Percentiles rank a stretch among this genome's conserved stretches.
Evolutionary conservation across 805 yeast genomes (phyloP).

Genomic region (Priceomyces melissophilus): DNA sequence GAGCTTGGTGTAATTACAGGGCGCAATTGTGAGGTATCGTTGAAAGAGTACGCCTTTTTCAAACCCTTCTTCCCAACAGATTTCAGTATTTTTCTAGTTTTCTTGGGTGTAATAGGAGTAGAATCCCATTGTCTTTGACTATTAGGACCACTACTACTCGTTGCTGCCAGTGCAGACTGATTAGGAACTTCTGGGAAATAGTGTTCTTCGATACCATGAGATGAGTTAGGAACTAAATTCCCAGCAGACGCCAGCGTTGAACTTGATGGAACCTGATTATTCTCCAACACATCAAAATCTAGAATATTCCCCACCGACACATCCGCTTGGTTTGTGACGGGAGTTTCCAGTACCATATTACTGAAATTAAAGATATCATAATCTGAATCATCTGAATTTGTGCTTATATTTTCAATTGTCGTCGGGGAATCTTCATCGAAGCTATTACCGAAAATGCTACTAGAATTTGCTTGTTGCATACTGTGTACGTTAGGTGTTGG

Average conservation of each 20-base stretch:
- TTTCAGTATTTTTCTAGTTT: constrained; percentile 5
- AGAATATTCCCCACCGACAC: background rate
- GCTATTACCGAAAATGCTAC: background rate
- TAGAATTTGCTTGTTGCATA: background rate
- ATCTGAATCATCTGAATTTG: constrained; percentile 4
- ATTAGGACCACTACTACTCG: background rate
- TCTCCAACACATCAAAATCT: constrained; percentile 2
- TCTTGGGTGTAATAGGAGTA: background rate
- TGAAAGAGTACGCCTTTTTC: constrained; percentile 12
- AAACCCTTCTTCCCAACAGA: constrained; percentile 7
- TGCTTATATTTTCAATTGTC: constrained; percentile 3
- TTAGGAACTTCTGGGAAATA: background rate
- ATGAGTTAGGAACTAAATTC: background rate
- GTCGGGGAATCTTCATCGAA: constrained; percentile 1
- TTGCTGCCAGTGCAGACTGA: background rate
- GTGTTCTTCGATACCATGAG: background rate
- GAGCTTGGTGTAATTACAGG: background rate
- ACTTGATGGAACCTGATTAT: background rate
- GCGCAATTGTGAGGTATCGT: constrained; percentile 3
- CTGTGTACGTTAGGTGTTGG: too few species aligned
- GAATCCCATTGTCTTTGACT: background rate
- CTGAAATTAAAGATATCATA: background rate
- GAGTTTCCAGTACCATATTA: background rate
- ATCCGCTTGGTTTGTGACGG: background rate
- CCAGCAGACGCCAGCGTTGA: background rate